phyloP scores from a whole-genome alignment of 208 protist species.

The Trypanosoma melophagium region DNA sequence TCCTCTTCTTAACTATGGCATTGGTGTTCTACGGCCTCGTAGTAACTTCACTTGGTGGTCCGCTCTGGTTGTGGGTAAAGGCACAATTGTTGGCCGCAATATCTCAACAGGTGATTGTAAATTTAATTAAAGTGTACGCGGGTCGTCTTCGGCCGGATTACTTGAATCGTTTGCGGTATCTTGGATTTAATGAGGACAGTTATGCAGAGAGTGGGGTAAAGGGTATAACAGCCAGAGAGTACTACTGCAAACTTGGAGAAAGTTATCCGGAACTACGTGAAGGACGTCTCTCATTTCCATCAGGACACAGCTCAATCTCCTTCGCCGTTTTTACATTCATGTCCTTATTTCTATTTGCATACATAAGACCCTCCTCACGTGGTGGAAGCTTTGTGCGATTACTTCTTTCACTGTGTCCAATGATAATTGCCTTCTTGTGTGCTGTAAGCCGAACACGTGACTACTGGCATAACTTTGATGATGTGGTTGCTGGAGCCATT shows the following conservation, averaged over 20 bases:
- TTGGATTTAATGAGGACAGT: constrained; percentile 46
- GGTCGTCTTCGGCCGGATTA: constrained; percentile 92
- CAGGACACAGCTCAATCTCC: constrained; percentile 86
- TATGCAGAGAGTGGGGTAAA: not conserved
- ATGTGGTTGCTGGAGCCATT: constrained; percentile 73
- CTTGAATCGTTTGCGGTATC: constrained; percentile 46
- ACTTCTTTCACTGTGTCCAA: constrained; percentile 50
- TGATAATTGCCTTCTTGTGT: constrained; percentile 59
- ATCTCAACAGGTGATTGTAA: constrained; percentile 38
- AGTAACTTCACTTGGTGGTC: constrained; percentile 29
- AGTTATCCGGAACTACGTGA: constrained; percentile 43
- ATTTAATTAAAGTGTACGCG: constrained; percentile 74
- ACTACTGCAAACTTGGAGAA: constrained; percentile 60
- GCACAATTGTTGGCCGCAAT: constrained; percentile 48
- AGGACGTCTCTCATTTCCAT: constrained; percentile 90
- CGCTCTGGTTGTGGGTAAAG: constrained; percentile 59
- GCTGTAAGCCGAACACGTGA: constrained; percentile 84
- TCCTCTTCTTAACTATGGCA: constrained; percentile 46
- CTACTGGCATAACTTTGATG: constrained; percentile 86
- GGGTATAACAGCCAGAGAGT: constrained; percentile 20
- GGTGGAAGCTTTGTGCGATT: constrained; percentile 72
- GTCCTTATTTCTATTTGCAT: constrained; percentile 66
- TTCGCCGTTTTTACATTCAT: constrained; percentile 75
- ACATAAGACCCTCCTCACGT: constrained; percentile 59
- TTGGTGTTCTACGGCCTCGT: constrained; percentile 22